Percentiles rank a stretch among this genome's conserved stretches.
Conservation (phyloP, 208 protist genomes). For the Trypanosoma congolense region DNA sequence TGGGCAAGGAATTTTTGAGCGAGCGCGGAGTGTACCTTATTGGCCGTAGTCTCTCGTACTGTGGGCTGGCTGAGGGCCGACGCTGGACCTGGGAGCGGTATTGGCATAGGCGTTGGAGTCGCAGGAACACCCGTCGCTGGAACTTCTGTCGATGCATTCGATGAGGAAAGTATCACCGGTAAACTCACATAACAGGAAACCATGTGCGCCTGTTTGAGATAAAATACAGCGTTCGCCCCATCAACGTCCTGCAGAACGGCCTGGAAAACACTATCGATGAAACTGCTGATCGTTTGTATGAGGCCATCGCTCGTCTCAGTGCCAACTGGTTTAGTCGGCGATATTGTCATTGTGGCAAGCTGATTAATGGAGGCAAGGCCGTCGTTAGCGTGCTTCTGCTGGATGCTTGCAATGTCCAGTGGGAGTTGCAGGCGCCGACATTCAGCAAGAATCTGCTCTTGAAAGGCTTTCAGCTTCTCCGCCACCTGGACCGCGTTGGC, state of each 20-base stretch:
- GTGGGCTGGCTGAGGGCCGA: neutral
- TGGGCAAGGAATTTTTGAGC: slow-evolving; percentile 58
- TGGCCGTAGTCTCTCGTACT: neutral
- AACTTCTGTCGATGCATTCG: neutral
- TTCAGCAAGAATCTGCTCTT: slow-evolving; percentile 57
- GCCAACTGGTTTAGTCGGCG: slow-evolving; percentile 43
- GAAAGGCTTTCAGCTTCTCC: slow-evolving; percentile 64
- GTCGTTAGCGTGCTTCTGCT: slow-evolving; percentile 76
- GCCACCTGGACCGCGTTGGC: slow-evolving; percentile 22
- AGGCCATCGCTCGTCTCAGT: slow-evolving; percentile 35
- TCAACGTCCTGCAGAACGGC: slow-evolving; percentile 75
- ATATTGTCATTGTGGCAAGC: slow-evolving; percentile 73
- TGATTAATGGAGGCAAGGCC: slow-evolving; percentile 83
- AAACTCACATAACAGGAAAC: slow-evolving; percentile 73
- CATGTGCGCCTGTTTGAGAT: slow-evolving; percentile 73
- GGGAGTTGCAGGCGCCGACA: slow-evolving; percentile 59
- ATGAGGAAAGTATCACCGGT: slow-evolving; percentile 27
- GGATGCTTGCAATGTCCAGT: slow-evolving; percentile 63
- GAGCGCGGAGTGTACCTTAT: slow-evolving; percentile 2
- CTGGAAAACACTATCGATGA: slow-evolving; percentile 71
- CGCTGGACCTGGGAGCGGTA: slow-evolving; percentile 1
- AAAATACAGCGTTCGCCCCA: slow-evolving; percentile 65
- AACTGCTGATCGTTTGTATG: slow-evolving; percentile 68
- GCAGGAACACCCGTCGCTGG: neutral
- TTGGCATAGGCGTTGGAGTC: neutral